These are phyloP conservation scores for Vitis rotundifolia DNA, from an alignment of 164 flowering plant genomes.

Conservation along the genomic window DNA sequence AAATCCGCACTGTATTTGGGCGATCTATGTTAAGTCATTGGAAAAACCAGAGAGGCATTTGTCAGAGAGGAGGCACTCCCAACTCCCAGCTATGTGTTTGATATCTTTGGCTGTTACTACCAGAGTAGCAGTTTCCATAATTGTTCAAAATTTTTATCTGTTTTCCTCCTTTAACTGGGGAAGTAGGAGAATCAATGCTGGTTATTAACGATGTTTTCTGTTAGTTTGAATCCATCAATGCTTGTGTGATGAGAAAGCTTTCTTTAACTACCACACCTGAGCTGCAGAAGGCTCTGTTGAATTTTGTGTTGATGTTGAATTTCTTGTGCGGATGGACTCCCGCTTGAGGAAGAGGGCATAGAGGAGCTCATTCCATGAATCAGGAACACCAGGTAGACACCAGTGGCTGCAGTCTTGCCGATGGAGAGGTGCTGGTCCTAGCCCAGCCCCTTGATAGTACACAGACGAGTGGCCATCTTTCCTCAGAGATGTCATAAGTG, in stretches of 20 bases:
- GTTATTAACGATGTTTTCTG: too few relatives aligned
- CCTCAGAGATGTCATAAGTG: conserved; percentile 52
- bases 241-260: not conserved
- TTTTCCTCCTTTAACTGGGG: too few relatives aligned
- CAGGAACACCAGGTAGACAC: conserved; percentile 88
- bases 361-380: conserved; percentile 82
- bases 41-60: too few relatives aligned
- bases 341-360: conserved; percentile 60
- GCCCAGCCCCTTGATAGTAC: conserved; percentile 43
- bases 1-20: too few relatives aligned
- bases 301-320: not conserved
- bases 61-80: too few relatives aligned
- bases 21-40: too few relatives aligned
- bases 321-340: conserved; percentile 16
- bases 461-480: conserved; percentile 74
- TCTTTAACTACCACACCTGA: conserved; percentile 6
- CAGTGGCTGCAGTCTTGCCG: conserved; percentile 89
- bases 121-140: too few relatives aligned
- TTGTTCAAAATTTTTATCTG: too few relatives aligned
- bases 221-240: not conserved
- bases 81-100: too few relatives aligned
- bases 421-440: conserved; percentile 45
- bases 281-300: conserved; percentile 14
- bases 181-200: too few relatives aligned
- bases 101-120: too few relatives aligned